These are phyloP conservation scores for Peronospora destructor DNA, from an alignment of 352 stramenopile species.

Conservation along the genomic window DNA sequence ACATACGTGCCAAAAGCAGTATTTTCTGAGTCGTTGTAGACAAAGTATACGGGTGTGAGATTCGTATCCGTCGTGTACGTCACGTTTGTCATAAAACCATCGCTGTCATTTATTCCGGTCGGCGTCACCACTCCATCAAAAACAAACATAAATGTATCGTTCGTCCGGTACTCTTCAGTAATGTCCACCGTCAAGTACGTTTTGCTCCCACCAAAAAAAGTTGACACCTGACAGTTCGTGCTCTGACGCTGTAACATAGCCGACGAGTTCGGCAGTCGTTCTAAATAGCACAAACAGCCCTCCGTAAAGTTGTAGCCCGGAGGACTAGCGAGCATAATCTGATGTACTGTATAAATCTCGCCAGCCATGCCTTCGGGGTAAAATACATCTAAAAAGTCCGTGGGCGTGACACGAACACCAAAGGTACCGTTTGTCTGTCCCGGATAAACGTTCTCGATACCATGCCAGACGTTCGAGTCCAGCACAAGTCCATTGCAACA, in stretches of 20 bases:
- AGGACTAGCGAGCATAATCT: conserved; percentile 71
- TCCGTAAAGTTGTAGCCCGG: conserved; percentile 58
- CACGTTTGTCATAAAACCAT: conserved; percentile 17
- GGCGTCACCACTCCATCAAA: conserved; percentile 67
- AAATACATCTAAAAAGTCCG: conserved; percentile 63
- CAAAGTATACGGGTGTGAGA: conserved; percentile 67
- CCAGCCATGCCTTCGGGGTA: conserved; percentile 33
- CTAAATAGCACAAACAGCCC: conserved; percentile 37
- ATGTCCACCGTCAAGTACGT: conserved; percentile 70
- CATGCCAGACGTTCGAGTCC: conserved; percentile 70
- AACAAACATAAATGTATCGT: conserved; percentile 56
- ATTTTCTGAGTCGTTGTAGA: conserved; percentile 65
- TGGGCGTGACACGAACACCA: conserved; percentile 60
- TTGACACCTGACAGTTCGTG: conserved; percentile 43
- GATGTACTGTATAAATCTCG: conserved; percentile 53
- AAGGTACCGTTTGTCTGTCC: conserved; percentile 76
- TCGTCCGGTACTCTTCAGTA: conserved; percentile 34
- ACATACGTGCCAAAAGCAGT: conserved; percentile 69
- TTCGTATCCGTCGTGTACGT: conserved; percentile 47
- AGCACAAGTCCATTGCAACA: conserved; percentile 65
- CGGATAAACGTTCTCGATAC: conserved; percentile 43
- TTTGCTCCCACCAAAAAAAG: conserved; percentile 36
- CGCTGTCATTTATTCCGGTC: conserved; percentile 40
- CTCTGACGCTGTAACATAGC: conserved; percentile 11
- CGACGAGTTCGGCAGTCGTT: conserved; percentile 17